These are phyloP conservation scores for Pseudonitzschia multistriata DNA, from an alignment of 108 stramenopile genomes.

Conservation along the genomic window DNA sequence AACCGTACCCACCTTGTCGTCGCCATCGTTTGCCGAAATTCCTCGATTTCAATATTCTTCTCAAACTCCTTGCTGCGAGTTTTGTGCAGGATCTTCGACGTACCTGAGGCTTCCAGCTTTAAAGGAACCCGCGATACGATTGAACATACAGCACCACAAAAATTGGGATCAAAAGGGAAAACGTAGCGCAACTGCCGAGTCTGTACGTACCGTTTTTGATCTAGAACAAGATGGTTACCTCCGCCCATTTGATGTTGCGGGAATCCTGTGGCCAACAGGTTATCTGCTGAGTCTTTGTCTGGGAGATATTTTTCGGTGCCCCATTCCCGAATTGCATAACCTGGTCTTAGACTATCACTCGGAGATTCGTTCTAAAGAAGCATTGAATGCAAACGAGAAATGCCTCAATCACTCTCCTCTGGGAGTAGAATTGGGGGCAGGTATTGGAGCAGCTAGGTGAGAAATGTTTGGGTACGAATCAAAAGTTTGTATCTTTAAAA, in stretches of 20 bases:
- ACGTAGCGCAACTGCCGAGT: background rate
- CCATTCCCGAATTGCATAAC: slow-evolving; percentile 38
- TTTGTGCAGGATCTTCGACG: slow-evolving; percentile 20
- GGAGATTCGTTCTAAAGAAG: background rate
- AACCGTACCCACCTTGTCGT: background rate
- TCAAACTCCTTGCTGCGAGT: slow-evolving; percentile 21
- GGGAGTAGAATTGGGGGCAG: slow-evolving; percentile 55
- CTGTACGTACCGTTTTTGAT: background rate
- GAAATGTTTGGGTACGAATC: background rate
- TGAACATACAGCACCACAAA: background rate
- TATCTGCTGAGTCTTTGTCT: slow-evolving; percentile 59
- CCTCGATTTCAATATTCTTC: background rate
- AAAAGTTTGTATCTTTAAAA: no score
- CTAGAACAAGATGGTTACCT: slow-evolving; percentile 64
- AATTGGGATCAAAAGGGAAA: slow-evolving; percentile 5
- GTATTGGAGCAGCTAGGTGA: slow-evolving; percentile 41
- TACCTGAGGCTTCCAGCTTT: slow-evolving; percentile 30
- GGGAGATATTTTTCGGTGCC: slow-evolving; percentile 41
- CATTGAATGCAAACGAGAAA: background rate
- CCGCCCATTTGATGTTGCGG: slow-evolving; percentile 49
- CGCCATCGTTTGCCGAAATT: background rate
- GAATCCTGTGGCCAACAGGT: slow-evolving; percentile 61
- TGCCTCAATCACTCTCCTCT: background rate
- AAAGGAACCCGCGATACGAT: slow-evolving; percentile 25
- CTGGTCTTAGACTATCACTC: background rate